A percentile compares a stretch with the other conserved stretches of the same genome.
Conservation (phyloP, 345 rosid species). For the Salix purpurea region DNA sequence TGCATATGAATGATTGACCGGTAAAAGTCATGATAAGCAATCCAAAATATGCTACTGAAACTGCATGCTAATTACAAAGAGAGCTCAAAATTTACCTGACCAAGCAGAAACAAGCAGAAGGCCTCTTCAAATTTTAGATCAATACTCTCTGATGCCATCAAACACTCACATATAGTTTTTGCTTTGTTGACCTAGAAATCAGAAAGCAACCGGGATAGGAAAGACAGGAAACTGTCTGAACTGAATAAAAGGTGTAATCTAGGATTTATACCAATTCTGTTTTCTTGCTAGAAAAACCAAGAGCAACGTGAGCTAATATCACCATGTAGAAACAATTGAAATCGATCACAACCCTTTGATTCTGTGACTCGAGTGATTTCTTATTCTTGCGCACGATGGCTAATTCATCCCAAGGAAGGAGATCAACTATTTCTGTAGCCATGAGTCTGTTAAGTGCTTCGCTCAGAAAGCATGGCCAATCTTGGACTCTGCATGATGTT, state of each 20-base stretch:
- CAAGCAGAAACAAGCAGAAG: conserved; percentile 75
- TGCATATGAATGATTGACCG: neutral
- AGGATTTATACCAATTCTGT: conserved; percentile 55
- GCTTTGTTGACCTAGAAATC: conserved; percentile 65
- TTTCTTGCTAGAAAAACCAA: conserved; percentile 81
- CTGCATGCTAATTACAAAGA: neutral
- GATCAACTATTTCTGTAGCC: conserved; percentile 85
- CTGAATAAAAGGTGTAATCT: conserved; percentile 11
- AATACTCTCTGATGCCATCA: conserved; percentile 72
- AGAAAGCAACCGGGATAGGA: neutral
- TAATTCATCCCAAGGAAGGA: conserved; percentile 83
- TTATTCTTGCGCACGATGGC: conserved; percentile 70
- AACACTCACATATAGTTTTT: conserved; percentile 66
- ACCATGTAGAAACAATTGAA: conserved; percentile 69
- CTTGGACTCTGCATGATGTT: conserved; percentile 75
- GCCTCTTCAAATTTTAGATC: conserved; percentile 92
- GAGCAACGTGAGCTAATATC: conserved; percentile 76
- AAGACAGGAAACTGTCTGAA: neutral
- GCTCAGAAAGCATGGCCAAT: conserved; percentile 78
- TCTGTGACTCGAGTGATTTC: conserved; percentile 90
- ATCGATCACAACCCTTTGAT: conserved; percentile 83
- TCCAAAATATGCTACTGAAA: conserved; percentile 4
- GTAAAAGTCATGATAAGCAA: neutral
- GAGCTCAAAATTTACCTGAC: conserved; percentile 53
- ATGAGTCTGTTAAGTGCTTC: conserved; percentile 70